Percentiles rank a stretch among this genome's conserved stretches.
Evolutionary conservation across 805 yeast genomes (phyloP).

Genomic region (Nakazawaea laoshanensis): DNA sequence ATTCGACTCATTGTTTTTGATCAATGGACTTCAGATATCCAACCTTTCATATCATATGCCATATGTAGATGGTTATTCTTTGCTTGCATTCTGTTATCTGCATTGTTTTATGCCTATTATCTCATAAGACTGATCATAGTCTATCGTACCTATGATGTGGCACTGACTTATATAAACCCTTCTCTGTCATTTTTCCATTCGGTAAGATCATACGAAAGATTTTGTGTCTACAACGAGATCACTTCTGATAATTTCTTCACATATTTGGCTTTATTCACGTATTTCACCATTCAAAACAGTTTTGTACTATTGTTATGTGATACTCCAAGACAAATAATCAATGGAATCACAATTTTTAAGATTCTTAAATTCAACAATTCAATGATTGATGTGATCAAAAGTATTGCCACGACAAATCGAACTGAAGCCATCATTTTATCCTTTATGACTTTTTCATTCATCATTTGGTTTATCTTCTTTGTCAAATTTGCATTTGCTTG

Average conservation of each 20-base stretch:
- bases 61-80: constrained; percentile 66
- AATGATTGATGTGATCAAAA: constrained; percentile 38
- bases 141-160: constrained; percentile 54
- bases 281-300: constrained; percentile 56
- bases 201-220: constrained; percentile 50
- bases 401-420: constrained; percentile 52
- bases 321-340: constrained; percentile 80
- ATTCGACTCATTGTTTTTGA: constrained; percentile 64
- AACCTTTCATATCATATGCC: constrained; percentile 39
- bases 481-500: constrained; percentile 47
- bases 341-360: constrained; percentile 61
- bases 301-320: constrained; percentile 62
- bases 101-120: constrained; percentile 49
- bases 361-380: constrained; percentile 35
- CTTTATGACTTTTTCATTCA: constrained; percentile 67
- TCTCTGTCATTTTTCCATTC: constrained; percentile 54
- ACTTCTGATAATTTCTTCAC: constrained; percentile 60
- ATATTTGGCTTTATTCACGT: constrained; percentile 58
- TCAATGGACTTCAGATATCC: constrained; percentile 49
- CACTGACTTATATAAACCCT: constrained; percentile 59
- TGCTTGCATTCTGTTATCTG: constrained; percentile 70
- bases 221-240: constrained; percentile 65
- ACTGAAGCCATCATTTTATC: constrained; percentile 66
- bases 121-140: constrained; percentile 49
- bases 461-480: constrained; percentile 66